Evolutionary conservation across 805 yeast genomes (phyloP), one percentile per base, ranked within the genome.

Genomic region (Yamadazyma philogaea): DNA sequence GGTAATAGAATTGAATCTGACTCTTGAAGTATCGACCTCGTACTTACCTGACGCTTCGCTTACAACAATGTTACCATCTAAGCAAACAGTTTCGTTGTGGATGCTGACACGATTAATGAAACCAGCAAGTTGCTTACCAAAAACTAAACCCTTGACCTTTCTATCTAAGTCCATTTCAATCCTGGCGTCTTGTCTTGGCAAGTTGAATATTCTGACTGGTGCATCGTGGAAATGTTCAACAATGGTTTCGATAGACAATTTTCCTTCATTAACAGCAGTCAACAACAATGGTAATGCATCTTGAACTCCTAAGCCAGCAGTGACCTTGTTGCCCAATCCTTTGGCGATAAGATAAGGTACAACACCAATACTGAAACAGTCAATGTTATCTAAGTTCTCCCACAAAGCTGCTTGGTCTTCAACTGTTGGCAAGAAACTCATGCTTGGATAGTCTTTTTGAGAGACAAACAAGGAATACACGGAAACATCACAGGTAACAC

Each of bases 401-500:
- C 97, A 90, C 54, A 91, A 74, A 40, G 83, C 85, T 18, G 72
- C 75, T 68, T 87, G 96, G 59, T 87, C 96, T 51, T 78, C 85
- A 59, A 75, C 74, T 16, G 91, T 75, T 50, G 96, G 96, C 63
- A 89, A 72, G 73, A 82, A 82, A 18, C 65, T 58, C 52, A 88
- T 84, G 52, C 80, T 80, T 37, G 86, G 82, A 56, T 82, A 82
- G 39, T 82, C 86, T 30, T 79, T 79, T 60, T 79, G 84, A 34
- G 87, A 75, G 49, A 86, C 69, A 70, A 88, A 89, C 59, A 90
- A 72, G 4, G 95, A 71, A 59, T 80, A 83, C 37, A 91, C 81
- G 17, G 89, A 72, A 48, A 87, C 95, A 63, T 91, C 98, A 65
- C 95, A 86, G 16, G 97, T 88, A 30, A 91, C 96, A 51, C 75